These are phyloP conservation scores for Stentor coeruleus DNA, from an alignment of 73 alveolate genomes.

Conservation along the genomic window DNA sequence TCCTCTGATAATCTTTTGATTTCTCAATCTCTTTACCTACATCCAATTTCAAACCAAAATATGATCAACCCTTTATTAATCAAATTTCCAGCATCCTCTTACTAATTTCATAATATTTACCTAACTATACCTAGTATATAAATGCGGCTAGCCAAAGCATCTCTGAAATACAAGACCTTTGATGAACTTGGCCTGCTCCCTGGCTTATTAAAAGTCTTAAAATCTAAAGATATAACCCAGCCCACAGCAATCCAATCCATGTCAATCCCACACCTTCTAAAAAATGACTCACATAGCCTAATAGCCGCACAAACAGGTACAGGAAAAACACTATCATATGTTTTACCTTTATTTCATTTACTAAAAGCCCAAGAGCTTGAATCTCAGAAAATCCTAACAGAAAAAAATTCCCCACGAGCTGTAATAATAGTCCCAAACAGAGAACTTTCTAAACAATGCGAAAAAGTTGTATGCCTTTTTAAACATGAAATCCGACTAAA, in stretches of 20 bases:
- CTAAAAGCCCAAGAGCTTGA: conserved; percentile 62
- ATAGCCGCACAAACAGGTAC: conserved; percentile 93
- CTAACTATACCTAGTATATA: too few species aligned
- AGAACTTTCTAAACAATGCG: conserved; percentile 55
- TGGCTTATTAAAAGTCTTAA: not conserved
- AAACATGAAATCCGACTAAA: conserved; percentile 50
- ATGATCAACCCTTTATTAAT: too few species aligned
- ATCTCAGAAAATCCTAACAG: conserved; percentile 47
- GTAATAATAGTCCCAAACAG: conserved; percentile 55
- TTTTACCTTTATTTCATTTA: conserved; percentile 70
- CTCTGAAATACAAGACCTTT: too few species aligned
- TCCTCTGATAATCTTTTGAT: too few species aligned
- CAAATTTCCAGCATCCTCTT: too few species aligned
- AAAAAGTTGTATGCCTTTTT: conserved; percentile 42
- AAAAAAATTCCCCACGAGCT: conserved; percentile 56
- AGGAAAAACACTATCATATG: conserved; percentile 88
- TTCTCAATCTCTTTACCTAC: too few species aligned
- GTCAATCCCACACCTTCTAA: conserved; percentile 71
- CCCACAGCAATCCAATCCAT: conserved; percentile 75
- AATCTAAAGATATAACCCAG: too few species aligned
- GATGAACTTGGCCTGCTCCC: not conserved
- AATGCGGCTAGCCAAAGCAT: too few species aligned
- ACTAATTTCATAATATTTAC: too few species aligned
- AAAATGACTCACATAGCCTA: conserved; percentile 60
- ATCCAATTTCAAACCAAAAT: too few species aligned